phyloP scores from a whole-genome alignment of 306 rosid species.

The Pterocarpus macrocarpus region DNA sequence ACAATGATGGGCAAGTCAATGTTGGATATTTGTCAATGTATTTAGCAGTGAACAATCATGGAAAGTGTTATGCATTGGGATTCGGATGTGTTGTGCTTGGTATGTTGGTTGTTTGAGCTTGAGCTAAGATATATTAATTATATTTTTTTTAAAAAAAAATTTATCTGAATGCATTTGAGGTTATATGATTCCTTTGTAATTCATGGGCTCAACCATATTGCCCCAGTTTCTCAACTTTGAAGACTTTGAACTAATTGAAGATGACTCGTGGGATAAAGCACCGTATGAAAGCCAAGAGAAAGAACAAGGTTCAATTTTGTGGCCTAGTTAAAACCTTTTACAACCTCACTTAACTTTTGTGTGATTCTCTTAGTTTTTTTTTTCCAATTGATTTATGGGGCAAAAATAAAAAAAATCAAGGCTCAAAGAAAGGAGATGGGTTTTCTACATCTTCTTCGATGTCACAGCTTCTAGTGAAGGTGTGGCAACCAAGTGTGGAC shows the following conservation, averaged over 20 bases:
- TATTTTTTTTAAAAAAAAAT: too few species aligned
- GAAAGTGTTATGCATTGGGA: background rate
- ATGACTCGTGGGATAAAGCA: conserved; percentile 84
- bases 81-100: background rate
- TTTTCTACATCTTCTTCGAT: conserved; percentile 58
- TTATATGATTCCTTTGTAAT: background rate
- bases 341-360: background rate
- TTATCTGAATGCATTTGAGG: background rate
- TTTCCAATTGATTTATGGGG: background rate
- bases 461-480: conserved; percentile 64
- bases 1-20: too few species aligned
- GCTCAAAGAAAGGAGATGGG: conserved; percentile 65
- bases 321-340: background rate
- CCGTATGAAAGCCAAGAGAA: conserved; percentile 78
- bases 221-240: background rate
- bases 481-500: conserved; percentile 98
- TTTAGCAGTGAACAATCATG: too few species aligned
- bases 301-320: conserved; percentile 67
- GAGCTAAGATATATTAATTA: background rate
- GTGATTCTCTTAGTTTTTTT: background rate
- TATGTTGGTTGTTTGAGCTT: background rate
- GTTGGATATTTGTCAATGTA: too few species aligned
- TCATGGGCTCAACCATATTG: background rate
- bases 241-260: background rate
- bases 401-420: conserved; percentile 39